Evolutionary conservation across 768 basidiomycete genomes (phyloP).

Genomic region (Leucogyrophana mollusca): DNA sequence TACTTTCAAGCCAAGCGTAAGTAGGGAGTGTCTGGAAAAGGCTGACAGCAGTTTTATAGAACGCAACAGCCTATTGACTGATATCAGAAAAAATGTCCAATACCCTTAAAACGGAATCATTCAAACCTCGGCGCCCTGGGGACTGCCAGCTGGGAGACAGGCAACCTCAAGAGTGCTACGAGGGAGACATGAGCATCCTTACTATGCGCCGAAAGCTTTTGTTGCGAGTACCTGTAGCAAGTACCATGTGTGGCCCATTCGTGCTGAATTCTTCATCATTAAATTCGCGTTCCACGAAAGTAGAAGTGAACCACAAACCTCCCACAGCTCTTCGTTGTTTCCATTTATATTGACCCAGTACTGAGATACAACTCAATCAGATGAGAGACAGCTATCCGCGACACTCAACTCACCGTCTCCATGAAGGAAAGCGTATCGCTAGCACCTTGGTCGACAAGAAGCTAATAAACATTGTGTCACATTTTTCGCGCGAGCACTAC

Average conservation of each 20-base stretch:
- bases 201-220: too few species aligned
- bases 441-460: conserved; percentile 58
- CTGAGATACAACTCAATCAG: conserved; percentile 32
- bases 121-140: conserved; percentile 65
- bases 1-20: conserved; percentile 64
- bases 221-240: conserved; percentile 29
- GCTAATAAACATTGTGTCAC: conserved; percentile 32
- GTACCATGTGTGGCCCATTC: conserved; percentile 75
- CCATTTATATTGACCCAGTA: conserved; percentile 65
- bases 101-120: too few species aligned
- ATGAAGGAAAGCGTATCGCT: conserved; percentile 59
- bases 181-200: conserved; percentile 2
- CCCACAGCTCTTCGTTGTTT: conserved; percentile 64
- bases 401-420: conserved; percentile 33
- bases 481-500: background rate
- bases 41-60: conserved; percentile 55
- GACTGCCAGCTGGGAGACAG: conserved; percentile 61
- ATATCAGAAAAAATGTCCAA: too few species aligned
- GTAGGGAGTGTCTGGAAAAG: conserved; percentile 72
- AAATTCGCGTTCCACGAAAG: background rate
- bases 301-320: conserved; percentile 42
- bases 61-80: conserved; percentile 56
- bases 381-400: too few species aligned
- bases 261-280: conserved; percentile 39
- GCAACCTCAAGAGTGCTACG: conserved; percentile 53